Evolutionary conservation across 805 yeast species (phyloP).

Genomic region (Candida endomychidarum): DNA sequence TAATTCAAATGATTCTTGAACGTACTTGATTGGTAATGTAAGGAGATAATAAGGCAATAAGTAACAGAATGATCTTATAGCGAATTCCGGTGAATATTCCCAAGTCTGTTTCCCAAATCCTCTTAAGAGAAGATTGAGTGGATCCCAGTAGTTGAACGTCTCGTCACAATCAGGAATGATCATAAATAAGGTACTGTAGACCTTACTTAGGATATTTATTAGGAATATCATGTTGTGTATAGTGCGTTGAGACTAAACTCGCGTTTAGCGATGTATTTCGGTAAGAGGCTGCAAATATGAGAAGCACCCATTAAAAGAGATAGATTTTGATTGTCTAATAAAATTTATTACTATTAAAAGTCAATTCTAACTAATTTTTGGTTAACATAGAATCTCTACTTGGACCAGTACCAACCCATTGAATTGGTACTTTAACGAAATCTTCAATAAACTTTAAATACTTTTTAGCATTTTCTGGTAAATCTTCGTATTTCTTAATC

Average conservation of each 20-base stretch:
- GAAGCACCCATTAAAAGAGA: neutral
- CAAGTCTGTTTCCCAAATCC: slow-evolving; percentile 93
- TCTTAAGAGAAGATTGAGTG: slow-evolving; percentile 72
- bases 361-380: slow-evolving; percentile 29
- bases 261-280: too few species aligned
- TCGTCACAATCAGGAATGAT: slow-evolving; percentile 93
- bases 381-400: slow-evolving; percentile 91
- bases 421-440: slow-evolving; percentile 77
- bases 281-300: too few species aligned
- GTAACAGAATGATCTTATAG: slow-evolving; percentile 85
- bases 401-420: slow-evolving; percentile 99
- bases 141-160: slow-evolving; percentile 92
- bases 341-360: neutral
- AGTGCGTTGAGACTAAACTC: too few species aligned
- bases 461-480: slow-evolving; percentile 84
- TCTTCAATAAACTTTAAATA: slow-evolving; percentile 87
- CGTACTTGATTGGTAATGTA: slow-evolving; percentile 21
- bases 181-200: slow-evolving; percentile 50
- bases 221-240: slow-evolving; percentile 1
- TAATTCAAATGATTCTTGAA: slow-evolving; percentile 14
- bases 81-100: slow-evolving; percentile 91
- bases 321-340: neutral
- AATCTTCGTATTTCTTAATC: slow-evolving; percentile 65
- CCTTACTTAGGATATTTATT: slow-evolving; percentile 17
- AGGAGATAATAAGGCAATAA: slow-evolving; percentile 49